phyloP scores from a whole-genome alignment of 1,284 basidiomycete genomes.

The Ganoderma leucocontextum region DNA sequence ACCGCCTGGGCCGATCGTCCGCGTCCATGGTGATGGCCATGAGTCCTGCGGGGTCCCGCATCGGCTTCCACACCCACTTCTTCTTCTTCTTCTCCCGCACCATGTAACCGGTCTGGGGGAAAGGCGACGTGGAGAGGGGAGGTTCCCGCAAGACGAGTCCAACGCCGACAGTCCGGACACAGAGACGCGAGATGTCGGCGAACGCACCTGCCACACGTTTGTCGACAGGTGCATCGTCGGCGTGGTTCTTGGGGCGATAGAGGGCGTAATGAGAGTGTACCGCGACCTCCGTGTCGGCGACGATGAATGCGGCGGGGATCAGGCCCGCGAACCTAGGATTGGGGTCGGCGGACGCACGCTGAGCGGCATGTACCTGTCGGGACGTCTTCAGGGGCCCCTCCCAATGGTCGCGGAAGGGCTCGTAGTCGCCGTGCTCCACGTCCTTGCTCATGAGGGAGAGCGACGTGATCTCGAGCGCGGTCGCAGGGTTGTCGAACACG shows the following conservation, averaged over 20 bases:
- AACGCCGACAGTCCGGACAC: not conserved
- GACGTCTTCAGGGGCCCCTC: not conserved
- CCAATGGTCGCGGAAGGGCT: not conserved
- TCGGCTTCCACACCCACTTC: slow-evolving; percentile 2
- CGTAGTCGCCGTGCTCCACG: not conserved
- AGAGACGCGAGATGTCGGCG: not conserved
- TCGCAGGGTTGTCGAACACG: slow-evolving; percentile 3
- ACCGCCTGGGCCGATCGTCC: not conserved
- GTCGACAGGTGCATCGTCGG: not conserved
- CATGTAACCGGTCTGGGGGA: not conserved
- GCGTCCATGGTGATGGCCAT: too few species aligned
- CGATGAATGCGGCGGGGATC: not conserved
- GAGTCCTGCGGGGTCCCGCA: not conserved
- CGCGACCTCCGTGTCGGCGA: slow-evolving; percentile 1
- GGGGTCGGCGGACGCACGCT: not conserved
- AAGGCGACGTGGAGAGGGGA: not conserved
- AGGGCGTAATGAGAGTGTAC: not conserved
- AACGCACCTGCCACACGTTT: not conserved
- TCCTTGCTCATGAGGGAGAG: not conserved
- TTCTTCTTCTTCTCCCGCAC: slow-evolving; percentile 4
- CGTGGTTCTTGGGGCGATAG: slow-evolving; percentile 3
- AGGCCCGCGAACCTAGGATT: not conserved
- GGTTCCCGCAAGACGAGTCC: not conserved
- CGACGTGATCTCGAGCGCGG: slow-evolving; percentile 1
- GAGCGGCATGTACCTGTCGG: not conserved